These are phyloP conservation scores for Cucurbita ficifolia DNA, from an alignment of 306 rosid genomes.

Conservation along the genomic window DNA sequence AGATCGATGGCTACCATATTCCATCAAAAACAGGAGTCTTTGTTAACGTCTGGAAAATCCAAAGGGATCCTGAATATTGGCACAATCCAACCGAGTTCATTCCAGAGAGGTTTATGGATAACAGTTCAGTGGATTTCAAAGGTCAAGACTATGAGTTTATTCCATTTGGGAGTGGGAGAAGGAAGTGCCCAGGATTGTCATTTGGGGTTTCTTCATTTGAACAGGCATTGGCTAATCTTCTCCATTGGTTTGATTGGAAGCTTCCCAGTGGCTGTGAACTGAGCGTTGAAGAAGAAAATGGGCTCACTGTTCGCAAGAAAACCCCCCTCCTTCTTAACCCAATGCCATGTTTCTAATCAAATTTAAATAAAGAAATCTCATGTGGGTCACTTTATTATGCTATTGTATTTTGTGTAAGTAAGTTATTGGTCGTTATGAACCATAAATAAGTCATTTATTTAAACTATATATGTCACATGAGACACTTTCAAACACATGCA, in stretches of 20 bases:
- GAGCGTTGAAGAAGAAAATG: conserved; percentile 12
- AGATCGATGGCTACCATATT: conserved; percentile 6
- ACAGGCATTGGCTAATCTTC: conserved; percentile 16
- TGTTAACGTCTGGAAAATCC: conserved; percentile 22
- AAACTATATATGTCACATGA: no score
- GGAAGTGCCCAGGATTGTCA: conserved; percentile 15
- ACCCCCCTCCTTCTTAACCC: background rate
- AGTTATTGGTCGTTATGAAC: no score
- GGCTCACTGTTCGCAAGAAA: background rate
- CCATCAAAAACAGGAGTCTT: conserved; percentile 1
- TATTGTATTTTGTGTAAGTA: no score
- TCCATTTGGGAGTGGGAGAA: conserved; percentile 33
- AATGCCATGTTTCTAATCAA: background rate
- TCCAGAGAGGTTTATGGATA: conserved; percentile 21
- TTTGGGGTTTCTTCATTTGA: conserved; percentile 13
- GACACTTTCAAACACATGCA: no score
- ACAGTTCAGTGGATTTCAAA: conserved; percentile 5
- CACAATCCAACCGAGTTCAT: conserved; percentile 12
- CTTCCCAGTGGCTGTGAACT: conserved; percentile 1
- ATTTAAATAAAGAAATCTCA: no score
- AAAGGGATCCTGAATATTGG: conserved; percentile 20
- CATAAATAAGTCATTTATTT: no score
- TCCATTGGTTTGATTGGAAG: conserved; percentile 16
- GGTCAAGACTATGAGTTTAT: conserved; percentile 16
- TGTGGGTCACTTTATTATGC: background rate